Conservation (phyloP, 805 yeast species). For the Saccharomycopsis schoenii region DNA sequence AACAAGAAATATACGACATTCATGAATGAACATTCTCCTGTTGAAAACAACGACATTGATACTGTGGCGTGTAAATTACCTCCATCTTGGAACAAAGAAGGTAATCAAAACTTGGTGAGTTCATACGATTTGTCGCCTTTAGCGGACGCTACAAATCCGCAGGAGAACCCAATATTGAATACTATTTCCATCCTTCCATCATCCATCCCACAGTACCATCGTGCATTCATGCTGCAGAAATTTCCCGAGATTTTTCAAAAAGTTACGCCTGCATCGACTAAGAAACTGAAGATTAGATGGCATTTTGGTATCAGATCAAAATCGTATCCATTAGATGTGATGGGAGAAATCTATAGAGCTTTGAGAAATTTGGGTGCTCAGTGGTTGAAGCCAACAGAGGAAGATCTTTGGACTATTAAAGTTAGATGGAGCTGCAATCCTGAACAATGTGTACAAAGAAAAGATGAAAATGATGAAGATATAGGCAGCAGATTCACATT, state of each 20-base stretch:
- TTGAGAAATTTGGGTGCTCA: conserved; percentile 90
- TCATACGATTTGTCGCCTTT: conserved; percentile 13
- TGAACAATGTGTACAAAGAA: conserved; percentile 8
- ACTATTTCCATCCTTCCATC: conserved; percentile 91
- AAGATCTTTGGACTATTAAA: conserved; percentile 90
- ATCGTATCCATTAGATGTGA: conserved; percentile 93
- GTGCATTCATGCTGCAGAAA: conserved; percentile 77
- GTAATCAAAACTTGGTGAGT: conserved; percentile 14
- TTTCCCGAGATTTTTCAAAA: conserved; percentile 23
- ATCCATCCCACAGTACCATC: conserved; percentile 86
- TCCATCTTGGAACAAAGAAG: conserved; percentile 32
- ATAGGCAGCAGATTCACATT: conserved; percentile 15
- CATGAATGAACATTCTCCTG: conserved; percentile 27
- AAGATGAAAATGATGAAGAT: conserved; percentile 7
- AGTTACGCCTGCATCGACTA: conserved; percentile 35
- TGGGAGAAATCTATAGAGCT: conserved; percentile 97
- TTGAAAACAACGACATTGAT: conserved; percentile 39
- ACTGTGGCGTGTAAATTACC: conserved; percentile 53
- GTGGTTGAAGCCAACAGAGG: conserved; percentile 93
- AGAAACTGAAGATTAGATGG: conserved; percentile 93
- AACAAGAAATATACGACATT: conserved; percentile 63
- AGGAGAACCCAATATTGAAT: conserved; percentile 1
- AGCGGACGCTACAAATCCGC: conserved; percentile 9
- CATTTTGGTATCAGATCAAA: conserved; percentile 96
- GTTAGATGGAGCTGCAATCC: conserved; percentile 81